Percentiles rank a stretch among this genome's conserved stretches.
phyloP scores from a whole-genome alignment of 2,329 filamentous ascomycete genomes.

The Cyclaneusma minus region DNA sequence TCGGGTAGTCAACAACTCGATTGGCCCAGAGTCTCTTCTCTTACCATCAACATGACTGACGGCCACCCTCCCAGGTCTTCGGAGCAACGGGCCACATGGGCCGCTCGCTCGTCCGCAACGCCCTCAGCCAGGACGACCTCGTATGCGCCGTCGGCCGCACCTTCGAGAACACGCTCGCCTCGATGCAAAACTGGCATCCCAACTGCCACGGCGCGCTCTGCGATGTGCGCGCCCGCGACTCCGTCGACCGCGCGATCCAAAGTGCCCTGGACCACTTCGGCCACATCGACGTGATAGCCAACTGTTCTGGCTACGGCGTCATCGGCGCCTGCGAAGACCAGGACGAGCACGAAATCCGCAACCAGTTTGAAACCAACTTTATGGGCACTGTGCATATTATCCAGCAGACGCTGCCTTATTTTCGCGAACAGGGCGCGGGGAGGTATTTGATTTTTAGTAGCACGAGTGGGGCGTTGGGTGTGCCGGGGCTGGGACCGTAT shows the following conservation, averaged over 20 bases:
- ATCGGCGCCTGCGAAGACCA: slow-evolving; percentile 95
- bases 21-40: not conserved
- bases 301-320: slow-evolving; percentile 89
- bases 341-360: slow-evolving; percentile 83
- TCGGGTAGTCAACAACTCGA: not conserved
- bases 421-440: slow-evolving; percentile 59
- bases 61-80: slow-evolving; percentile 47
- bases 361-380: slow-evolving; percentile 97
- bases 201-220: slow-evolving; percentile 73
- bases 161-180: slow-evolving; percentile 56
- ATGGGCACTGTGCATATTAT: slow-evolving; percentile 92
- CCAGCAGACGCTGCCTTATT: slow-evolving; percentile 75
- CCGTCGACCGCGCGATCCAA: slow-evolving; percentile 57
- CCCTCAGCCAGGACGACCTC: slow-evolving; percentile 64
- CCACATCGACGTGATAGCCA: slow-evolving; percentile 75
- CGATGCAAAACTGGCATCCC: slow-evolving; percentile 55
- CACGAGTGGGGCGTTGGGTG: slow-evolving; percentile 80
- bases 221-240: slow-evolving; percentile 72
- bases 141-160: slow-evolving; percentile 78
- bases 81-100: slow-evolving; percentile 97
- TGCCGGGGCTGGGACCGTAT: slow-evolving; percentile 84
- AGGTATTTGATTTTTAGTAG: slow-evolving; percentile 92
- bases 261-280: slow-evolving; percentile 60
- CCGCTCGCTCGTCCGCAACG: slow-evolving; percentile 71
- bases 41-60: slow-evolving; percentile 2